Conservation (phyloP, 129 eudicot genomes). For the Lactuca sativa region DNA sequence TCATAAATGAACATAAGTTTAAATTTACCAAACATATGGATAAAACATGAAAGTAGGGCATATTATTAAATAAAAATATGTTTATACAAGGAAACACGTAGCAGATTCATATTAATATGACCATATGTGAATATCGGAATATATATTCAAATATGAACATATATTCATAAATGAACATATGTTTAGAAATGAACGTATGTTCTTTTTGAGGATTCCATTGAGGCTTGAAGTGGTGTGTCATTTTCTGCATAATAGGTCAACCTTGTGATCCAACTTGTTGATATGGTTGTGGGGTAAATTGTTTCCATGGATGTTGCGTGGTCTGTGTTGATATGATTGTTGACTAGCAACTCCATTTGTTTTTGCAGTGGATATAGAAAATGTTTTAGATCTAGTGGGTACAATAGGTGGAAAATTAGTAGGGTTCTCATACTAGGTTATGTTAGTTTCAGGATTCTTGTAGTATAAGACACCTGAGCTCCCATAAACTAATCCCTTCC, state of each 20-base stretch:
- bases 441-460: slow-evolving; percentile 91
- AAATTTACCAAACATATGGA: too few species aligned
- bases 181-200: background rate
- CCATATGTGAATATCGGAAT: too few species aligned
- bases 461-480: slow-evolving; percentile 72
- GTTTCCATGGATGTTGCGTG: background rate
- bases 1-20: too few species aligned
- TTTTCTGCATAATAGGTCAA: slow-evolving; percentile 38
- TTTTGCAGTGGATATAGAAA: slow-evolving; percentile 49
- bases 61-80: too few species aligned
- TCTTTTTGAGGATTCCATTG: slow-evolving; percentile 47
- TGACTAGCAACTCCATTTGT: slow-evolving; percentile 31
- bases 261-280: slow-evolving; percentile 22
- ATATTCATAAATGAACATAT: too few species aligned
- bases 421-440: slow-evolving; percentile 92
- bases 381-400: slow-evolving; percentile 63
- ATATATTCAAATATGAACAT: too few species aligned
- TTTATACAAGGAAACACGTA: too few species aligned
- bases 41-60: too few species aligned
- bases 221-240: slow-evolving; percentile 37
- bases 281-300: slow-evolving; percentile 37
- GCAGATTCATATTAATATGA: too few species aligned
- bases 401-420: slow-evolving; percentile 49
- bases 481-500: slow-evolving; percentile 95
- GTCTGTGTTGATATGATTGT: slow-evolving; percentile 43